Evolutionary conservation across 129 eudicot species (phyloP).

Genomic region (Glebionis coronaria): DNA sequence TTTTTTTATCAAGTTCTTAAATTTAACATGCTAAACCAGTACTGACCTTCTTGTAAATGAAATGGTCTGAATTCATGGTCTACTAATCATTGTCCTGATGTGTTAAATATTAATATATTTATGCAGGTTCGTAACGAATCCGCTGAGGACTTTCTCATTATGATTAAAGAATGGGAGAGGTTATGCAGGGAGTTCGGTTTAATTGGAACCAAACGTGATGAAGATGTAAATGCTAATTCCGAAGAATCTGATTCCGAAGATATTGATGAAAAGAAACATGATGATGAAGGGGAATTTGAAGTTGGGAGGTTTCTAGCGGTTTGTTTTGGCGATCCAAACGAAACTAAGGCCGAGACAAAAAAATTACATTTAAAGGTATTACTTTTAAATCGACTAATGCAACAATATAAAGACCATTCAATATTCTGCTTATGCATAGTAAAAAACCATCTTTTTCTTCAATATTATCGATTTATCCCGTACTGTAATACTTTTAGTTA

Average conservation of each 20-base stretch:
- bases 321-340: conserved; percentile 51
- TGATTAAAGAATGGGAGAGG: conserved; percentile 49
- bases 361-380: conserved; percentile 51
- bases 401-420: no score
- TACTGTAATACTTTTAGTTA: not conserved
- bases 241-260: conserved; percentile 28
- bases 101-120: not conserved
- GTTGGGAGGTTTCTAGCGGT: conserved; percentile 32
- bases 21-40: no score
- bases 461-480: no score
- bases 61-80: not conserved
- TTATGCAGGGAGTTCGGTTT: conserved; percentile 33
- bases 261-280: conserved; percentile 23
- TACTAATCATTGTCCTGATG: not conserved
- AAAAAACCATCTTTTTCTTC: no score
- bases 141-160: conserved; percentile 40
- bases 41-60: not conserved
- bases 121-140: conserved; percentile 49
- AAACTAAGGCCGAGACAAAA: not conserved
- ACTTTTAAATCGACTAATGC: no score
- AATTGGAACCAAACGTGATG: conserved; percentile 28
- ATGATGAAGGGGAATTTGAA: conserved; percentile 37
- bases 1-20: not conserved
- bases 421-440: no score
- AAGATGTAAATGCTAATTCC: conserved; percentile 20